Evolutionary conservation across 2,329 filamentous ascomycete genomes (phyloP).

Genomic region (Fusarium sterilihyphosum): DNA sequence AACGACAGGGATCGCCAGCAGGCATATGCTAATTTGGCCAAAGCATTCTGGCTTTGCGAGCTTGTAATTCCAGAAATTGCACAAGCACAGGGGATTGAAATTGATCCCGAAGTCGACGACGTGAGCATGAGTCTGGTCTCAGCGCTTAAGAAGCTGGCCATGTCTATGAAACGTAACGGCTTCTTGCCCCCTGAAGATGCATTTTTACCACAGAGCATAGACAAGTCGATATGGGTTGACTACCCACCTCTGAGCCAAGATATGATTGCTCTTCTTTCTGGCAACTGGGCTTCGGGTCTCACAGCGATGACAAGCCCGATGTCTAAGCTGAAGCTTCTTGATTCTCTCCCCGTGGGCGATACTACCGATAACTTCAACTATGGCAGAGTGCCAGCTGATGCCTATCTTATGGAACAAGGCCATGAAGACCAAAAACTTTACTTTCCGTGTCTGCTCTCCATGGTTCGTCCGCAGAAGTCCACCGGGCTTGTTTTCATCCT

Average conservation of each 20-base stretch:
- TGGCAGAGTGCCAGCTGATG: conserved; percentile 78
- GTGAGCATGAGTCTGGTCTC: conserved; percentile 67
- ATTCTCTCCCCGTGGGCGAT: conserved; percentile 81
- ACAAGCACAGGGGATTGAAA: conserved; percentile 53
- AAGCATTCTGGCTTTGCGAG: conserved; percentile 82
- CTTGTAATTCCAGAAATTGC: conserved; percentile 62
- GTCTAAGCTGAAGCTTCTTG: conserved; percentile 65
- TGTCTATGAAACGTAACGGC: conserved; percentile 86
- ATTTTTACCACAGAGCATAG: conserved; percentile 78
- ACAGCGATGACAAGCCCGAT: conserved; percentile 58
- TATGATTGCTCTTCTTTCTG: conserved; percentile 75
- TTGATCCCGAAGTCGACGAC: conserved; percentile 60
- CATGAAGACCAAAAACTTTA: conserved; percentile 73
- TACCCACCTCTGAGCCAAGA: conserved; percentile 80
- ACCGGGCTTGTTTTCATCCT: conserved; percentile 77
- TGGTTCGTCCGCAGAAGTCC: conserved; percentile 75
- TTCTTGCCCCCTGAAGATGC: conserved; percentile 77
- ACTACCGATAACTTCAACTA: conserved; percentile 79
- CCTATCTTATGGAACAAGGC: conserved; percentile 78
- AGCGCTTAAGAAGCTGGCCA: conserved; percentile 76
- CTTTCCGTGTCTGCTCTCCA: conserved; percentile 79
- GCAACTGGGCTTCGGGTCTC: conserved; percentile 63
- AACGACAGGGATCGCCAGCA: conserved; percentile 72
- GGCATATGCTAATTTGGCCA: conserved; percentile 85
- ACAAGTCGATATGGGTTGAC: conserved; percentile 83